Evolutionary conservation across 192 early-diverging fungal genomes (phyloP).

Genomic region (Coemansia sp.): DNA sequence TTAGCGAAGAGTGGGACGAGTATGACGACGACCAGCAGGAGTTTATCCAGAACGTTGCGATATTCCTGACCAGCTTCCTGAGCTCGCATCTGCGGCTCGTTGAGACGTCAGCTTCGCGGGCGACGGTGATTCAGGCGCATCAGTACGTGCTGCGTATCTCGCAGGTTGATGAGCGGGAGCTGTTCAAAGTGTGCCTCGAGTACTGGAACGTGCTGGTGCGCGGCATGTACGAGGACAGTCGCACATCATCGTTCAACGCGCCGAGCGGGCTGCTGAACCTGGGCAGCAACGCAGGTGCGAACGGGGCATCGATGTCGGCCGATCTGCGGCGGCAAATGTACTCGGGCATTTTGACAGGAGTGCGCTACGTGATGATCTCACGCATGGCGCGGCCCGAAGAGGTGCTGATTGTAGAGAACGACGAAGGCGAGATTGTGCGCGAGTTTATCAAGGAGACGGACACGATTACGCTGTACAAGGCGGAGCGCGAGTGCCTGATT

Average conservation of each 20-base stretch:
- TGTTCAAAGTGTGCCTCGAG: conserved; percentile 97
- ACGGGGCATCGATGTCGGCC: conserved; percentile 22
- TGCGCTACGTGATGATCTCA: conserved; percentile 97
- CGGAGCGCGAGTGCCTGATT: conserved; percentile 94
- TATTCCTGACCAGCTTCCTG: conserved; percentile 90
- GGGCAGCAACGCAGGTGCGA: conserved; percentile 23
- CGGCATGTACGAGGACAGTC: conserved; percentile 86
- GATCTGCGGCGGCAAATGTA: conserved; percentile 79
- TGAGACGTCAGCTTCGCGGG: conserved; percentile 59
- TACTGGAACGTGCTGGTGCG: conserved; percentile 92
- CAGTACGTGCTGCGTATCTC: conserved; percentile 89
- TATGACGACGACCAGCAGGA: conserved; percentile 87
- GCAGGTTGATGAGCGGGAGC: conserved; percentile 89
- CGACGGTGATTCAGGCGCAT: conserved; percentile 74
- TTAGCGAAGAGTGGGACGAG: conserved; percentile 77
- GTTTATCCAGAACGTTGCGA: conserved; percentile 93
- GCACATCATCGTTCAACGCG: conserved; percentile 46
- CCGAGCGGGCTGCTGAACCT: conserved; percentile 37
- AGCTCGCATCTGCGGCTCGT: conserved; percentile 73
- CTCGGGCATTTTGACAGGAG: conserved; percentile 73
- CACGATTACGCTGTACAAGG: conserved; percentile 97
- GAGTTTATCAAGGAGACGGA: conserved; percentile 97
- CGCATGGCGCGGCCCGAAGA: conserved; percentile 99
- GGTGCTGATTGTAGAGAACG: conserved; percentile 96
- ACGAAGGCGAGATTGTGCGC: conserved; percentile 98